Base-by-base conservation (phyloP, 2,329 filamentous ascomycete species). In the Aspergillus phoenicis region DNA sequence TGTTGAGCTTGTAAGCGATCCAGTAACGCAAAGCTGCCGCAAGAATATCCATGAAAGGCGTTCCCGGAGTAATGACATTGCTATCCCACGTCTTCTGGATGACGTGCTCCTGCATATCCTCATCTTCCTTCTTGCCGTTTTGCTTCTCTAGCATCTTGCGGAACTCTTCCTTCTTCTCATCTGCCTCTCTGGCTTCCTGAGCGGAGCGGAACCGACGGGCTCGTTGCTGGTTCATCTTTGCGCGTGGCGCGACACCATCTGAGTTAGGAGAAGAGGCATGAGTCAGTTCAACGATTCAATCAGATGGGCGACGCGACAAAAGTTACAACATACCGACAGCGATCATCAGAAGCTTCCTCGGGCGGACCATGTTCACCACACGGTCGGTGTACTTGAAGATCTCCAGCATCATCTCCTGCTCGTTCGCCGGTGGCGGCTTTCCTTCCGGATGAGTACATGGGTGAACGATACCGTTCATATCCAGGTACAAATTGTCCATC, bases 391-490 rank as follows among this genome's bases (percentile, higher is more conserved):
- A 99, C 74, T 90, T 91, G 83, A 99, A 99, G 63, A 99, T 89
- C 73, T 96, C 96, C 70, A 97, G 77, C 95, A 99, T 99, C 95
- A 99, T 99, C 80, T 98, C 95, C 76, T 96, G 92, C 81, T 99
- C 95, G 63, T 95, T 94, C 72, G 89, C 90, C 10, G 95, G 95
- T 4, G 95, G 87, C 2, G 95, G 93, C 64, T 88, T 87, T 72
- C 98, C 94, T 77, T 99, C 95, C 0, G 95, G 95, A 80, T 99
- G 95, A 51, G 94, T 97, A 80, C 95, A 99, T 33, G 96, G 96
- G 82, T 99, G 95, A 39, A 99, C 95, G 68, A 99, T 99, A 75
- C 95, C 96, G 78, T 99, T 99, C 94, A 99, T 98, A 73, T 99
- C 95, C 65, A 99, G 86, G 74, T 99, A 99, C 5, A 99, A 83